Percentiles rank a stretch among this genome's conserved stretches.
phyloP scores from a whole-genome alignment of 805 yeast genomes.

The Metschnikowia gelsemii region DNA sequence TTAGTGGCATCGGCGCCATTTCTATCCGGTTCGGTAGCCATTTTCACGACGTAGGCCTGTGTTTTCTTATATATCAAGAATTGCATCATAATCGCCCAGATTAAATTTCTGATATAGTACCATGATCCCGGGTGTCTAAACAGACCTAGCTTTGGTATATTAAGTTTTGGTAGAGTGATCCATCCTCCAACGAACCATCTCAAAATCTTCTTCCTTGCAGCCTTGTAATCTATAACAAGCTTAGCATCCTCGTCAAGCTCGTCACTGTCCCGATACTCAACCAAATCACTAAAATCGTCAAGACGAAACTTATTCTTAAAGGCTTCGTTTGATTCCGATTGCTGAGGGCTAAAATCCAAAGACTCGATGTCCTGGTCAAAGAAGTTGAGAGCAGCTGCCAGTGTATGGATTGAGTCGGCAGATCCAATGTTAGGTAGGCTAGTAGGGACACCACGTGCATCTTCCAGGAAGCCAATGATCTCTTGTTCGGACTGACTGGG shows the following conservation, averaged over 20 bases:
- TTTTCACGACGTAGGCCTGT: constrained; percentile 21
- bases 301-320: constrained; percentile 24
- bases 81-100: constrained; percentile 31
- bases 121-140: constrained; percentile 44
- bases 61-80: constrained; percentile 32
- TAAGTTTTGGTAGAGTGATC: constrained; percentile 32
- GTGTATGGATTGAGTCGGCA: constrained; percentile 5
- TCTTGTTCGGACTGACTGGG: constrained; percentile 1
- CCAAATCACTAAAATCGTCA: constrained; percentile 32
- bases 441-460: not conserved
- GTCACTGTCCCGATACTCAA: constrained; percentile 22
- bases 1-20: not conserved
- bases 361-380: constrained; percentile 1
- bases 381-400: constrained; percentile 10
- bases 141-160: constrained; percentile 35
- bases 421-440: constrained; percentile 1
- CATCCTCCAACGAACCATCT: constrained; percentile 29
- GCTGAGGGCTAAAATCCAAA: not conserved
- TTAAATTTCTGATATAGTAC: constrained; percentile 36
- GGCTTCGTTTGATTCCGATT: not conserved
- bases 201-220: constrained; percentile 28
- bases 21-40: not conserved
- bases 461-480: not conserved
- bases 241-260: constrained; percentile 15
- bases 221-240: constrained; percentile 22